phyloP scores from a whole-genome alignment of 1,284 basidiomycete species.

The Rhodotorula mucilaginosa region DNA sequence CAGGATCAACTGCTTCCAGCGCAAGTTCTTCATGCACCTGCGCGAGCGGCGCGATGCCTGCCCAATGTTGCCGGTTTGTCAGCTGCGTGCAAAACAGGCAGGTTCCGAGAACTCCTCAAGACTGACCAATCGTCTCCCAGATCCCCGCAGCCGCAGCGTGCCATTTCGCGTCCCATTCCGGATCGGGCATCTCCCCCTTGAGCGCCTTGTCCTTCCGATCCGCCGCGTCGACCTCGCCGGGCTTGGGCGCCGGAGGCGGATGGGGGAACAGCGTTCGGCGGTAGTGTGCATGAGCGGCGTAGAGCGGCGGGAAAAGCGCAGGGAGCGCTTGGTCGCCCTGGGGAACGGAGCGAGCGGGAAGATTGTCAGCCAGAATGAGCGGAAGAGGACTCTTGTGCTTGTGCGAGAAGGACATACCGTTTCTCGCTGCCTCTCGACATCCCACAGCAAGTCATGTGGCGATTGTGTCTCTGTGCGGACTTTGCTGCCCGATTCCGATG shows the following conservation, averaged over 20 bases:
- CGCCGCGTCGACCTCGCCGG: background rate
- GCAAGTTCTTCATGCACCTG: constrained; percentile 7
- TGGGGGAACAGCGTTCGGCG: background rate
- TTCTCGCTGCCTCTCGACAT: background rate
- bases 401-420: background rate
- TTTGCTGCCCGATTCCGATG: background rate
- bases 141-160: background rate
- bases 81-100: background rate
- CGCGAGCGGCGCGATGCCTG: constrained; percentile 14
- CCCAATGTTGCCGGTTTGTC: rapidly evolving
- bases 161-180: constrained; percentile 1
- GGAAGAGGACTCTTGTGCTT: background rate
- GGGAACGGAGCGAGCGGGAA: background rate
- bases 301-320: constrained; percentile 16
- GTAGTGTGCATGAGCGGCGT: background rate
- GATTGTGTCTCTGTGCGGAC: background rate
- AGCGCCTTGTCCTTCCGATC: background rate
- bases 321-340: constrained; percentile 1
- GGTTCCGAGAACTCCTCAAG: no score
- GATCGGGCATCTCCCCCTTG: background rate
- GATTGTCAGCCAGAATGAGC: background rate
- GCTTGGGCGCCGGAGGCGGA: background rate
- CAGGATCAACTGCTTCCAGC: background rate
- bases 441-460: constrained; percentile 16
- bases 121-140: constrained; percentile 13